Evolutionary conservation across 306 rosid species (phyloP).

Genomic region (Pyrus communis): DNA sequence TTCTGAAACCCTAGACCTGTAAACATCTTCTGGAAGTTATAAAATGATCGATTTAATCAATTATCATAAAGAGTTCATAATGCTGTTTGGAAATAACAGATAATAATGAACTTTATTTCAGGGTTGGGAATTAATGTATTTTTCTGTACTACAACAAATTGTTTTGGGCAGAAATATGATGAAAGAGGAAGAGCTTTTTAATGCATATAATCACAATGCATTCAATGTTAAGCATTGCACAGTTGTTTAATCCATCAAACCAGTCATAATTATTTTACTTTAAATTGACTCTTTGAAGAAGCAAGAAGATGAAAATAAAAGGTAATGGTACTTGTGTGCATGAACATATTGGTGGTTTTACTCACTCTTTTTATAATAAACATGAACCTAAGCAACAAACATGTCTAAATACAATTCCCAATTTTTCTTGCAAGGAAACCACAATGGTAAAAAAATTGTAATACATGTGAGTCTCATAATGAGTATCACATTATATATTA

Average conservation of each 20-base stretch:
- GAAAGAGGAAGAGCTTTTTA: background rate
- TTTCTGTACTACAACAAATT: background rate
- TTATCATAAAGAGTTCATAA: background rate
- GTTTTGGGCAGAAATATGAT: conserved; percentile 18
- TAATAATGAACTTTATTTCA: background rate
- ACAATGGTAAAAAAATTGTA: too few species aligned
- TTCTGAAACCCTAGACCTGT: conserved; percentile 10
- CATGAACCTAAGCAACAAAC: too few species aligned
- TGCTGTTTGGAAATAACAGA: background rate
- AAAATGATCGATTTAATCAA: conserved; percentile 11
- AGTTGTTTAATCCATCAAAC: conserved; percentile 13
- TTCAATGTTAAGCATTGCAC: conserved; percentile 32
- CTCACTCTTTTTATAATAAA: background rate
- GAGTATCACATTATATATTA: background rate
- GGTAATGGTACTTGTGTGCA: background rate
- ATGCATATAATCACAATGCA: conserved; percentile 10
- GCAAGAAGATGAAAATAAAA: background rate
- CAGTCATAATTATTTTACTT: conserved; percentile 21
- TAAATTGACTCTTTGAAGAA: conserved; percentile 6
- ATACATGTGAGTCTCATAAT: background rate
- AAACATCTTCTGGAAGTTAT: conserved; percentile 1
- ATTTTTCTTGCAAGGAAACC: background rate
- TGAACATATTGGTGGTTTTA: background rate
- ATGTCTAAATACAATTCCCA: background rate
- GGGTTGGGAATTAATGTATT: background rate